Evolutionary conservation across 768 basidiomycete genomes (phyloP), one percentile per base, ranked within the genome.

Genomic region (Tylopilus intermedius): DNA sequence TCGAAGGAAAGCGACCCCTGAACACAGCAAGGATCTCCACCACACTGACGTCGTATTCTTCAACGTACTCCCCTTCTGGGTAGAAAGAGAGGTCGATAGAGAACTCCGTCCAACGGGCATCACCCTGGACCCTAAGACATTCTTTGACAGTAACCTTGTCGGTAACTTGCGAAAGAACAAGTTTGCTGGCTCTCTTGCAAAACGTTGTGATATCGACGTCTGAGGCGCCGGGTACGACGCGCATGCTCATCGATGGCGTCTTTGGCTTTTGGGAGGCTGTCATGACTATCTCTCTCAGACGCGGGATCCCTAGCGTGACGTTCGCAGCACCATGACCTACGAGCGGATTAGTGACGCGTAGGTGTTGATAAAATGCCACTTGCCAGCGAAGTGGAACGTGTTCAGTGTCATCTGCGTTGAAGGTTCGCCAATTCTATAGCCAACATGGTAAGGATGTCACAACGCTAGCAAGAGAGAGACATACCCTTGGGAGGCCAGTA

Each of bases 321-420:
- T 99, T 99, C 39, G 96, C 96, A 54, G 96, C 96, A 72, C 96
- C 95, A 65, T 98, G 96, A 58, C 95, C 92, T 94, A 59, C 37
- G n/a, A 49, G 44, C 41, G 40, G 37, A 42, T 62, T 35, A 55
- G 54, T 10, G 11, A 58, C 26, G 15, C 3, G 11, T 5, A 24
- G n/a, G 33, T 33, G 11, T 33, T 43, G n/a, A 51, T 13, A 3
- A 10, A 22, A 33, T 27, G 37, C 44, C 35, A 64, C 79, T 62
- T 69, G 84, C 93, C 95, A 60, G 96, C 96, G 64, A 99, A 94
- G 75, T 99, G 96, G 82, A 99, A 99, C 11, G 96, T 99, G 68
- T 99, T 99, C 57, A 99, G 74, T 8, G 96, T 99, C 96, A 99
- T 99, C 68, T 99, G 96, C 0, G 96, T 99, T 14, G 96, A 99